Evolutionary conservation across 805 yeast genomes (phyloP), one percentile per base, ranked within the genome.

Genomic region (Jamesozyma gamospora): DNA sequence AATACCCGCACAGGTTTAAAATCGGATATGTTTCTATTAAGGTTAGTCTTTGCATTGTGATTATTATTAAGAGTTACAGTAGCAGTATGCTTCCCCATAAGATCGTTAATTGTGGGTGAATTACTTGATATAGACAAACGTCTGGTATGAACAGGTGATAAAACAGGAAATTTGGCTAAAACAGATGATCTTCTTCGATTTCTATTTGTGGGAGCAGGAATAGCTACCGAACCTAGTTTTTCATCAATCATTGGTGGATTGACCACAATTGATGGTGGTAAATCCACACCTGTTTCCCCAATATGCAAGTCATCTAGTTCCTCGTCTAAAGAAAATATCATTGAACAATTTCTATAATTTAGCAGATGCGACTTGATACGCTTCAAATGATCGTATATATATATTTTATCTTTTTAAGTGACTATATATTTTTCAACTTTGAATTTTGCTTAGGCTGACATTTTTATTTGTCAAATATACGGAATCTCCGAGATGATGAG

Each of bases 1-100:
- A 86, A 65, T 0, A 85, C 92, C 48, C 75, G 80, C 6, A 87
- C 60, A 2, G 83, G 82, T 49, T 72, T 77, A 51, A 87, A 86
- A 53, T 86, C 94, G 4, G 51, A 36, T 4, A 68, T 55, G 21
- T 50, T 53, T 13, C 61, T 50, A 9, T 42, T 10, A 29, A 41
- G 27, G 4, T 4, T 29, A 8, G 8, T 21, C 8, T 21, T 21
- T 21, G 5, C 24, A 13, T 9, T 25, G 12, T 19, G 18, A n/a
- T 15, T n/a, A 12, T 37, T 32, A 25, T 18, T 28, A 16, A n/a
- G 13, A 26, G 9, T 14, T 29, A 13, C 9, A 12, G 14, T 19
- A 11, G 21, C 28, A 14, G 4, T 13, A 19, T 13, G 26, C 8
- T 28, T 35, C 10, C 13, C 16, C 5, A 35, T 24, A 9, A n/a